These are phyloP conservation scores for Hanseniaspora osmophila DNA, from an alignment of 805 yeast species.

Conservation along the genomic window DNA sequence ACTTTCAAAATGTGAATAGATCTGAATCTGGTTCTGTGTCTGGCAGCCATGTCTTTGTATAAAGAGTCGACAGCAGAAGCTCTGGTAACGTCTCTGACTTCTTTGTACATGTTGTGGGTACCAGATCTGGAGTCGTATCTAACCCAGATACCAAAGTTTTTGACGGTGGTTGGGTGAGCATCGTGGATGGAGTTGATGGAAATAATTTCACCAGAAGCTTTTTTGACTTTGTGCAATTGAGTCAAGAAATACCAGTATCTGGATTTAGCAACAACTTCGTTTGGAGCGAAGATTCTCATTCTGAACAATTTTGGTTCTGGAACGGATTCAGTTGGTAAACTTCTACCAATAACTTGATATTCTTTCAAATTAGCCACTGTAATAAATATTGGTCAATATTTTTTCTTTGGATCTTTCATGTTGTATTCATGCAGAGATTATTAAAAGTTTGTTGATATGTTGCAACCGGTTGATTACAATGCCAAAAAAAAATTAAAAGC, in stretches of 20 bases:
- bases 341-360: slow-evolving; percentile 99
- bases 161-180: slow-evolving; percentile 96
- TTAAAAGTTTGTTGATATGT: neutral
- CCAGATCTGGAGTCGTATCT: slow-evolving; percentile 99
- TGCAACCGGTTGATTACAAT: no score
- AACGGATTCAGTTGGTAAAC: slow-evolving; percentile 96
- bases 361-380: slow-evolving; percentile 93
- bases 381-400: slow-evolving; percentile 6
- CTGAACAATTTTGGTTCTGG: slow-evolving; percentile 99
- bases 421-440: neutral
- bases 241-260: slow-evolving; percentile 99
- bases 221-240: slow-evolving; percentile 98
- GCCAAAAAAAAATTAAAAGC: neutral
- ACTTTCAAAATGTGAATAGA: slow-evolving; percentile 98
- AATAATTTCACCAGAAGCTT: slow-evolving; percentile 98
- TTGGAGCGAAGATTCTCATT: slow-evolving; percentile 99
- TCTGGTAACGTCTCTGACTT: slow-evolving; percentile 98
- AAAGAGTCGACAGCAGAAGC: slow-evolving; percentile 96
- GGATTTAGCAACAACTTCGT: slow-evolving; percentile 98
- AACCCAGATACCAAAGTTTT: slow-evolving; percentile 99
- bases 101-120: slow-evolving; percentile 99
- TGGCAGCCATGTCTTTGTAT: slow-evolving; percentile 99
- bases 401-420: neutral
- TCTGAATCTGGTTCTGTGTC: slow-evolving; percentile 99
- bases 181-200: slow-evolving; percentile 83